These are phyloP conservation scores for Mycotypha africana DNA, from an alignment of 371 early-diverging fungal species.

Conservation along the genomic window DNA sequence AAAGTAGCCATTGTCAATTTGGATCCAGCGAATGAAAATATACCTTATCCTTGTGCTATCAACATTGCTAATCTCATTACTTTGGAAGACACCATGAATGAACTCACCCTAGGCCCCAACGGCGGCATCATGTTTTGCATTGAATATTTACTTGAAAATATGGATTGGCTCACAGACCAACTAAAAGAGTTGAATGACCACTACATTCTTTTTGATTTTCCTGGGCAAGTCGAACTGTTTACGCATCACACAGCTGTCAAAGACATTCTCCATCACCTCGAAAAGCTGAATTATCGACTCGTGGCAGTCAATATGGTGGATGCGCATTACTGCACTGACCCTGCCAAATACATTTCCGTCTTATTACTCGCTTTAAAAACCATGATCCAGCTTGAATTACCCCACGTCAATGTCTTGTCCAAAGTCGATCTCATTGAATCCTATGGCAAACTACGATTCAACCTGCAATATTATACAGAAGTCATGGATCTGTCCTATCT, in stretches of 20 bases:
- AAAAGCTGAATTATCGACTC: constrained; percentile 68
- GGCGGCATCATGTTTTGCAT: constrained; percentile 98
- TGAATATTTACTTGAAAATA: constrained; percentile 89
- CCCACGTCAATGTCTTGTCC: constrained; percentile 94
- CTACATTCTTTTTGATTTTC: constrained; percentile 96
- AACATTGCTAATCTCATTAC: constrained; percentile 94
- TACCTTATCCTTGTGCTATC: constrained; percentile 84
- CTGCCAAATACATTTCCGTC: constrained; percentile 90
- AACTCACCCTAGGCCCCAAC: constrained; percentile 96
- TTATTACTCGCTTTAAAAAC: constrained; percentile 78
- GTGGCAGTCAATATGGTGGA: constrained; percentile 95
- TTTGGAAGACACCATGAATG: constrained; percentile 94
- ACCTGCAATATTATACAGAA: constrained; percentile 91
- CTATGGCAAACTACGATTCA: constrained; percentile 73
- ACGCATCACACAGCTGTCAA: constrained; percentile 89
- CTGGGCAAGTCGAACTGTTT: constrained; percentile 99
- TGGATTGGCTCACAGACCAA: constrained; percentile 90
- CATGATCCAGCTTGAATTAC: constrained; percentile 93
- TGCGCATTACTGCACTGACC: constrained; percentile 89
- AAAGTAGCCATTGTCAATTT: constrained; percentile 91
- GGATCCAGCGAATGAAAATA: constrained; percentile 95
- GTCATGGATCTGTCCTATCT: constrained; percentile 87
- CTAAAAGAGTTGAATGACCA: constrained; percentile 66
- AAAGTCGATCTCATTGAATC: constrained; percentile 91
- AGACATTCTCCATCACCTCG: constrained; percentile 70